These are phyloP conservation scores for Talaromyces sp. DNA, from an alignment of 2,329 filamentous ascomycete genomes.

Conservation along the genomic window DNA sequence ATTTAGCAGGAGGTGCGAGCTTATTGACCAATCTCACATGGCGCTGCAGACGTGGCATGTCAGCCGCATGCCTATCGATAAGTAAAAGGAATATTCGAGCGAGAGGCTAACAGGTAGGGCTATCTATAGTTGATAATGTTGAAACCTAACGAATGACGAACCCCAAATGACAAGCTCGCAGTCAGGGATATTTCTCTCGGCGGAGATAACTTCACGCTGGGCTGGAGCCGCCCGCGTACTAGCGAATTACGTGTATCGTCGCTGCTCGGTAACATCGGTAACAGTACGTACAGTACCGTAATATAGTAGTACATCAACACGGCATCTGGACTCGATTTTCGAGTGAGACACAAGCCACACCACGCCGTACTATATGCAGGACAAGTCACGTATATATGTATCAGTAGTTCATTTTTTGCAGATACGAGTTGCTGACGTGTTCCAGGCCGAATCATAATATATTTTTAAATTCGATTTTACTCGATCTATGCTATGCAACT, in stretches of 20 bases:
- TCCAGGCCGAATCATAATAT: not conserved
- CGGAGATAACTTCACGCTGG: not conserved
- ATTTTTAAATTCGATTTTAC: not conserved
- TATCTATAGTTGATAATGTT: not conserved
- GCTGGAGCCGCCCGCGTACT: not conserved
- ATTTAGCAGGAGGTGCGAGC: not conserved
- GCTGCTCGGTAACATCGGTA: not conserved
- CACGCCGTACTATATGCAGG: not conserved
- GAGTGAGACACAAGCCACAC: not conserved
- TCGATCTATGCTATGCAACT: not conserved
- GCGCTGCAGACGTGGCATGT: not conserved
- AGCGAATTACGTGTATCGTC: not conserved
- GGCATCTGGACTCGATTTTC: not conserved
- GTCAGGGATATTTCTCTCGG: not conserved
- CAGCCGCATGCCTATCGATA: not conserved
- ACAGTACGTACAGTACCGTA: not conserved
- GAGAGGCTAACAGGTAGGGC: not conserved
- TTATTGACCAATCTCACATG: not conserved
- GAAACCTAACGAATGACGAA: conserved; percentile 14
- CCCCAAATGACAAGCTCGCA: not conserved
- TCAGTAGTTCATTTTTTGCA: not conserved
- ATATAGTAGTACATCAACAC: not conserved
- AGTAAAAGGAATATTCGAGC: not conserved
- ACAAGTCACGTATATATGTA: not conserved
- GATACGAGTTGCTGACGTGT: conserved; percentile 6